A percentile compares a stretch with the other conserved stretches of the same genome.
Conservation (phyloP, 2,329 filamentous ascomycete species). For the Fusarium pininemorale region DNA sequence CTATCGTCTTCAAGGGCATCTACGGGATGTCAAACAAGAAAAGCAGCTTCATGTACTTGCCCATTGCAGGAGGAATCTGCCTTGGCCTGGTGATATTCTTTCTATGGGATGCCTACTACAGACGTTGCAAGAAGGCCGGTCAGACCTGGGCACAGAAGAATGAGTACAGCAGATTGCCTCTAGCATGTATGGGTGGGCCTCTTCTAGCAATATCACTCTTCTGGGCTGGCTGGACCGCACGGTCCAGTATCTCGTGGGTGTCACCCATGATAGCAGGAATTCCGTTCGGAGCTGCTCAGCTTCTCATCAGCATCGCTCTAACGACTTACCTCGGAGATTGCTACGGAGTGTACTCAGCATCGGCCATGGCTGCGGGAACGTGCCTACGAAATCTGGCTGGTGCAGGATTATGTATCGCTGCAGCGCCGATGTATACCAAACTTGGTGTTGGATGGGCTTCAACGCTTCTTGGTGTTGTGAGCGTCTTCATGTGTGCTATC, state of each 20-base stretch:
- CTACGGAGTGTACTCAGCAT: constrained; percentile 6
- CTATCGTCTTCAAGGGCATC: constrained; percentile 29
- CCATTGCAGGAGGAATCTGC: neutral
- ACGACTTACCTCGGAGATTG: constrained; percentile 8
- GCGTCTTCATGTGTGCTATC: constrained; percentile 10
- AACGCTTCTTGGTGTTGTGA: neutral
- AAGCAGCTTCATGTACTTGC: constrained; percentile 10
- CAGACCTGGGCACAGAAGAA: constrained; percentile 9
- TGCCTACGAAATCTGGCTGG: constrained; percentile 7
- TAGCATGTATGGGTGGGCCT: constrained; percentile 23
- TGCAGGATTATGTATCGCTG: constrained; percentile 4
- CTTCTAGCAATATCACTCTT: constrained; percentile 24
- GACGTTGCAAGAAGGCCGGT: neutral
- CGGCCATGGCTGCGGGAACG: neutral
- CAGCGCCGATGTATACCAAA: constrained; percentile 9
- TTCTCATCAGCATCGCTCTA: constrained; percentile 5
- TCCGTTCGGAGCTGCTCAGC: constrained; percentile 1
- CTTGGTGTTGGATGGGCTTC: constrained; percentile 9
- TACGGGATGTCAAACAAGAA: constrained; percentile 5
- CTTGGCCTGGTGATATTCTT: constrained; percentile 14
- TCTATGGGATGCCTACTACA: constrained; percentile 24
- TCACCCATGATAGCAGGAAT: constrained; percentile 5
- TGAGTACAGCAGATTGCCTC: constrained; percentile 29
- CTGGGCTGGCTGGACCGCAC: constrained; percentile 32
- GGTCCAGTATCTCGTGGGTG: constrained; percentile 1